These are phyloP conservation scores for Choanephora cucurbitarum DNA, from an alignment of 371 early-diverging fungal species.

Conservation along the genomic window DNA sequence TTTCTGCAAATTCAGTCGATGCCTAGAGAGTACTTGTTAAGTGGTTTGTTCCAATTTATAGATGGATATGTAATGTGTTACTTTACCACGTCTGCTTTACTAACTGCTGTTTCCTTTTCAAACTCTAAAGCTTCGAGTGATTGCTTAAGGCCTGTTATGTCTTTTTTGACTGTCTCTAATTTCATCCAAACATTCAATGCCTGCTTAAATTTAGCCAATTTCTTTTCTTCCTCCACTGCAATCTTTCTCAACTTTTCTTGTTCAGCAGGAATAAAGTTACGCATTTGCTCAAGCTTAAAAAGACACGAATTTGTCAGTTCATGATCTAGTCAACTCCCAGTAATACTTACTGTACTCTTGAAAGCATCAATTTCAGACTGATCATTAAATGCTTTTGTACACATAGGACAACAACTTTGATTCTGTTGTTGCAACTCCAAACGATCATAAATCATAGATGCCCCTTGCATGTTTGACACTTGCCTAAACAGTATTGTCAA, in stretches of 20 bases:
- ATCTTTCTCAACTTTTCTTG: slow-evolving; percentile 33
- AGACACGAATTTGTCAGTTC: too few species aligned
- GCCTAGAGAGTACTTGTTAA: too few species aligned
- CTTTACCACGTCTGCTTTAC: background rate
- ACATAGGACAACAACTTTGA: slow-evolving; percentile 70
- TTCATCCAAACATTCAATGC: slow-evolving; percentile 15
- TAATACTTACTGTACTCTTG: slow-evolving; percentile 43
- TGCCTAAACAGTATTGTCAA: background rate
- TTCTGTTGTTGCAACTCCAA: slow-evolving; percentile 54
- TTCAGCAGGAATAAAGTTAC: slow-evolving; percentile 1
- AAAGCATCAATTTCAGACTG: slow-evolving; percentile 56
- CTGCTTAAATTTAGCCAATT: slow-evolving; percentile 14
- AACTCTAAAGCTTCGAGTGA: background rate
- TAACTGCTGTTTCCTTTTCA: slow-evolving; percentile 4
- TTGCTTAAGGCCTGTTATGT: slow-evolving; percentile 3
- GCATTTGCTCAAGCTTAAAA: background rate
- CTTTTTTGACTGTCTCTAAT: slow-evolving; percentile 16
- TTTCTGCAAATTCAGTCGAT: slow-evolving; percentile 13
- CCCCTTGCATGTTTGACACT: slow-evolving; percentile 35
- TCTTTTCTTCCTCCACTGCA: slow-evolving; percentile 25
- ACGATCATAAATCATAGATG: slow-evolving; percentile 58
- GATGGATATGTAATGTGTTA: too few species aligned
- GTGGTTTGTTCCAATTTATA: too few species aligned
- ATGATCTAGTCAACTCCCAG: background rate
- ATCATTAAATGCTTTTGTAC: slow-evolving; percentile 59